A percentile compares a stretch with the other conserved stretches of the same genome.
Conservation (phyloP, 1,139 yeast genomes). For the Hansenula lynferdii region DNA sequence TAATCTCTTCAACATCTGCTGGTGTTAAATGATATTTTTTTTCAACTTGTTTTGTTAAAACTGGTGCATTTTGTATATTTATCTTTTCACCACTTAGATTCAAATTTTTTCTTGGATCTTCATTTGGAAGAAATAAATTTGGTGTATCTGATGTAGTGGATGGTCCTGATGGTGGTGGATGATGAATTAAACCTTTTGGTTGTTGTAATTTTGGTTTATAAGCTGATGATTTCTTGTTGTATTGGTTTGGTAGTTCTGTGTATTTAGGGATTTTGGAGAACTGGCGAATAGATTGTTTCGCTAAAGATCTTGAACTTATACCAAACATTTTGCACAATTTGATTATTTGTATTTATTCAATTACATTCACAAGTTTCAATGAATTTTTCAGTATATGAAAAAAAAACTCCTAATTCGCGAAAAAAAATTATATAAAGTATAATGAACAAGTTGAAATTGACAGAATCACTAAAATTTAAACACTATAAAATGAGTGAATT, state of each 20-base stretch:
- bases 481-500: neutral
- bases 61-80: constrained; percentile 50
- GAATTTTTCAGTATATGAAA: no score
- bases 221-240: constrained; percentile 1
- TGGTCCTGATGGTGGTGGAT: constrained; percentile 46
- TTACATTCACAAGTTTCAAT: no score
- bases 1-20: constrained; percentile 58
- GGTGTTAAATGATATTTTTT: constrained; percentile 59
- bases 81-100: constrained; percentile 26
- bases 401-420: no score
- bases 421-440: no score
- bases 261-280: constrained; percentile 1
- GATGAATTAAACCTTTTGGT: constrained; percentile 30
- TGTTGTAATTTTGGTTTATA: constrained; percentile 27
- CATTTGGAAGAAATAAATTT: constrained; percentile 60
- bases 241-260: neutral
- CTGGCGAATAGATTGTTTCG: neutral
- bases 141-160: constrained; percentile 47
- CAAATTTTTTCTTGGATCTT: constrained; percentile 52
- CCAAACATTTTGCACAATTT: no score
- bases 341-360: no score
- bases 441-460: no score
- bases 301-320: neutral
- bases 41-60: constrained; percentile 32
- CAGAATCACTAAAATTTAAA: no score